Evolutionary conservation across 2,329 filamentous ascomycete genomes (phyloP).

Genomic region (Fusarium scirpi): DNA sequence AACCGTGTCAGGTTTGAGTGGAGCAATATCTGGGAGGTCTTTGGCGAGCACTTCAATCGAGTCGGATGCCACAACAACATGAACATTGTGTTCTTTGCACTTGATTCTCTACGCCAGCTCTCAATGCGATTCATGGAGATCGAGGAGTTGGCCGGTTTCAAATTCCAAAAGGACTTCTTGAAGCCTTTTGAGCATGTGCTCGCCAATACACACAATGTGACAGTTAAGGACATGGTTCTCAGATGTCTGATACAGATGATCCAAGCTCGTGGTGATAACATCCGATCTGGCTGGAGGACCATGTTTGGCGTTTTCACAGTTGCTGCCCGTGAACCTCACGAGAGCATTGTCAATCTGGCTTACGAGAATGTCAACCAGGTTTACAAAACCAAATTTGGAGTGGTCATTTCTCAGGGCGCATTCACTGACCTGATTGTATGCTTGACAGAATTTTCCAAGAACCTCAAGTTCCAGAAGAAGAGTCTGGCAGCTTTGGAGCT

Average conservation of each 20-base stretch:
- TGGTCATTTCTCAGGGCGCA: constrained; percentile 95
- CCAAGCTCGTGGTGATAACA: constrained; percentile 94
- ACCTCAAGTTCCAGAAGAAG: constrained; percentile 98
- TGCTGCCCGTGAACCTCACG: constrained; percentile 90
- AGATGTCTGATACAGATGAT: constrained; percentile 99
- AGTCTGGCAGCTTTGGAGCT: constrained; percentile 95
- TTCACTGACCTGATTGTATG: constrained; percentile 98
- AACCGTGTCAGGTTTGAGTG: constrained; percentile 97
- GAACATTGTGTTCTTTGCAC: constrained; percentile 94
- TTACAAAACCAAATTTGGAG: constrained; percentile 93
- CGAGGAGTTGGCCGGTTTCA: constrained; percentile 97
- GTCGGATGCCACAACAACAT: constrained; percentile 98
- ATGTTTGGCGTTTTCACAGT: constrained; percentile 99
- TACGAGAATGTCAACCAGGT: constrained; percentile 97
- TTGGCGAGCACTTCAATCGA: constrained; percentile 98
- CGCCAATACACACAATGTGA: constrained; percentile 88
- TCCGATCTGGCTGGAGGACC: constrained; percentile 96
- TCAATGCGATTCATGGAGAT: constrained; percentile 99
- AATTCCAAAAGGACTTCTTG: constrained; percentile 99
- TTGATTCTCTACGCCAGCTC: constrained; percentile 93
- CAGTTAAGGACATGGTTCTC: constrained; percentile 97
- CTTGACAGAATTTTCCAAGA: constrained; percentile 98
- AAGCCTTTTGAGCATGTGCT: constrained; percentile 99
- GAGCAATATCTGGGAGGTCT: constrained; percentile 96
- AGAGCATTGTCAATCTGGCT: constrained; percentile 94